These are phyloP conservation scores for Arabis hirsuta DNA, from an alignment of 345 rosid species.

Conservation along the genomic window DNA sequence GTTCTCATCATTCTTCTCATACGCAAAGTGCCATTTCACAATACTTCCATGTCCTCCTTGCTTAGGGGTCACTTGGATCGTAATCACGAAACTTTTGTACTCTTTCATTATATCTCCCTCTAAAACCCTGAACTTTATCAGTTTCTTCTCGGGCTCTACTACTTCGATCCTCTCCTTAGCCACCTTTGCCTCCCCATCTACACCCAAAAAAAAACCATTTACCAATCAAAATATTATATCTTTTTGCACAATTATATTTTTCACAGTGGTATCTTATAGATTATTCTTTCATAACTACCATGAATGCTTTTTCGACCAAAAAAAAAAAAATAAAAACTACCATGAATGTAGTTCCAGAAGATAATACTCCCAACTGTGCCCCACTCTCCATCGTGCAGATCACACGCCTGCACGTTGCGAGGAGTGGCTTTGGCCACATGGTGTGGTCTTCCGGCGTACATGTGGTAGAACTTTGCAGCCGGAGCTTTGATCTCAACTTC, in stretches of 20 bases:
- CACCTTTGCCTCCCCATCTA: constrained; percentile 37
- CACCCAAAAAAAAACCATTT: not conserved
- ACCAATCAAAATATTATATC: not conserved
- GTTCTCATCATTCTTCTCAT: constrained; percentile 31
- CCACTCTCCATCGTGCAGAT: constrained; percentile 54
- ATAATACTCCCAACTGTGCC: constrained; percentile 47
- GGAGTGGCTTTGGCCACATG: constrained; percentile 44
- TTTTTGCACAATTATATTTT: not conserved
- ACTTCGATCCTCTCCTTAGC: constrained; percentile 34
- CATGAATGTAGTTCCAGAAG: constrained; percentile 50
- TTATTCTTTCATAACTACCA: not conserved
- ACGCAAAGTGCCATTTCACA: constrained; percentile 29
- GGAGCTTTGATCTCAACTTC: constrained; percentile 39
- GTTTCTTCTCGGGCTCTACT: constrained; percentile 34
- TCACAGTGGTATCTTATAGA: not conserved
- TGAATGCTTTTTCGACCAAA: no score
- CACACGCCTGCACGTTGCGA: constrained; percentile 40
- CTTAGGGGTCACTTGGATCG: constrained; percentile 25
- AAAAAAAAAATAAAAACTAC: constrained; percentile 25
- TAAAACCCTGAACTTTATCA: constrained; percentile 23
- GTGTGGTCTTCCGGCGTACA: constrained; percentile 49
- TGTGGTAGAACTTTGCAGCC: constrained; percentile 43
- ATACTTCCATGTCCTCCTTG: constrained; percentile 27
- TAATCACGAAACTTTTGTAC: constrained; percentile 28
- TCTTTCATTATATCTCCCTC: constrained; percentile 38